phyloP scores from a whole-genome alignment of 257 asterid genomes.

The Galeopsis tetrahit region DNA sequence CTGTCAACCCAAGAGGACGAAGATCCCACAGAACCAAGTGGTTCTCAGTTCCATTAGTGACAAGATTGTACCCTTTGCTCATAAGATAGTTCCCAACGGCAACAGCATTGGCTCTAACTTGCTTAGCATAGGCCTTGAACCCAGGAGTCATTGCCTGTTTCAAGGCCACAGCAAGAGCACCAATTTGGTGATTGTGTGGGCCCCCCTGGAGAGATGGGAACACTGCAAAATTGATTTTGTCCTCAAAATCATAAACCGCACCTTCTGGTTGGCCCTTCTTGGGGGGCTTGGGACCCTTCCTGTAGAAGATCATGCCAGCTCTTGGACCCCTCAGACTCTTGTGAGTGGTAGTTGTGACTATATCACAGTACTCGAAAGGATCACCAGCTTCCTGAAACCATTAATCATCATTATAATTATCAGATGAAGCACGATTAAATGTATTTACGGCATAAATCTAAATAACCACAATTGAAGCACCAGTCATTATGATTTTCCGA shows the following conservation, averaged over 20 bases:
- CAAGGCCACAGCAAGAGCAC: conserved; percentile 96
- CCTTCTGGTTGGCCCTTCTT: conserved; percentile 89
- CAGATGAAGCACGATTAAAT: background rate
- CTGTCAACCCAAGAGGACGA: conserved; percentile 98
- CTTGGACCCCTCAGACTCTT: conserved; percentile 95
- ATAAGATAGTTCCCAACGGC: conserved; percentile 83
- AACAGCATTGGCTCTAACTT: conserved; percentile 92
- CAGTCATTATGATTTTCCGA: background rate
- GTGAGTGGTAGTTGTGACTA: conserved; percentile 98
- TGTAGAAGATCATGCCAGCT: conserved; percentile 91
- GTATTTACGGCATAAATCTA: no score
- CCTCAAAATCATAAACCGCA: conserved; percentile 90
- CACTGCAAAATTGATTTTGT: conserved; percentile 91
- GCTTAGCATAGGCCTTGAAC: conserved; percentile 91
- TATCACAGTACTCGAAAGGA: conserved; percentile 89
- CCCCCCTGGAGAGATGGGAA: conserved; percentile 99
- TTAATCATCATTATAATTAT: background rate
- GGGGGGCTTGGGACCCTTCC: conserved; percentile 80
- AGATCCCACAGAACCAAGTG: conserved; percentile 99
- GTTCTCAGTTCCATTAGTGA: conserved; percentile 93
- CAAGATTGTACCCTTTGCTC: conserved; percentile 85
- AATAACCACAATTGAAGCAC: background rate
- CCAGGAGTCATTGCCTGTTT: conserved; percentile 84
- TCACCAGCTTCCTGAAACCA: conserved; percentile 78
- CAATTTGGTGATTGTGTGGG: conserved; percentile 98